phyloP scores from a whole-genome alignment of 768 basidiomycete species.

The Rhizopogon vinicolor region DNA sequence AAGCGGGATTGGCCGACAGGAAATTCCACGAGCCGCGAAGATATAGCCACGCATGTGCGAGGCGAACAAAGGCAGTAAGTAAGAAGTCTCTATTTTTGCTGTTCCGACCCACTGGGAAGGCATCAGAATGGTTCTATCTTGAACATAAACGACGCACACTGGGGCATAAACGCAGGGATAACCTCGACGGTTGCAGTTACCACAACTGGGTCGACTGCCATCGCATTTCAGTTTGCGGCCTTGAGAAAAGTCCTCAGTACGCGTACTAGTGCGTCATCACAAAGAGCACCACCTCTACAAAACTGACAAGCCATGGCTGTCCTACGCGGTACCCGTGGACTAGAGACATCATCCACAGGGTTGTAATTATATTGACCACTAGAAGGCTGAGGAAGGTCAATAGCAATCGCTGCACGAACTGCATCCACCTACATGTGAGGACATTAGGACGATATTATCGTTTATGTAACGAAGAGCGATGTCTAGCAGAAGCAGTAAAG shows the following conservation, averaged over 20 bases:
- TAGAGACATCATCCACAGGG: conserved; percentile 12
- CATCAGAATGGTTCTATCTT: conserved; percentile 9
- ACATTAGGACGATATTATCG: conserved; percentile 15
- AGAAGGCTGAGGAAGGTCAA: conserved; percentile 1
- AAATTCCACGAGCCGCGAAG: conserved; percentile 11
- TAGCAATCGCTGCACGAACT: not conserved
- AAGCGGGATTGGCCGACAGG: conserved; percentile 13
- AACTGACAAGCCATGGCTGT: conserved; percentile 74
- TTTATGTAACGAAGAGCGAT: not conserved
- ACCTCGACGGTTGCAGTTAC: conserved; percentile 58
- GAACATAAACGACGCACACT: conserved; percentile 46
- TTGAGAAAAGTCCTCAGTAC: conserved; percentile 19
- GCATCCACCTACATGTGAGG: conserved; percentile 14
- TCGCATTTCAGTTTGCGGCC: conserved; percentile 75
- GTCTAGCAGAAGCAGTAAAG: conserved; percentile 4
- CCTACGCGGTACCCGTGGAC: conserved; percentile 33
- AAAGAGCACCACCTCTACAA: conserved; percentile 50
- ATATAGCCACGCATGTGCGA: conserved; percentile 6
- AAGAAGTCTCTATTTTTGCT: conserved; percentile 24
- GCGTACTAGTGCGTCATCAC: not conserved
- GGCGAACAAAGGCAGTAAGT: conserved; percentile 15
- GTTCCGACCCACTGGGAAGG: conserved; percentile 18
- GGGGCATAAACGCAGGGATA: conserved; percentile 58
- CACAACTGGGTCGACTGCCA: conserved; percentile 57
- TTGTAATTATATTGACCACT: conserved; percentile 10